A percentile compares a stretch with the other conserved stretches of the same genome.
phyloP scores from a whole-genome alignment of 108 stramenopile genomes.

The Halocafeteria seosinensis region DNA sequence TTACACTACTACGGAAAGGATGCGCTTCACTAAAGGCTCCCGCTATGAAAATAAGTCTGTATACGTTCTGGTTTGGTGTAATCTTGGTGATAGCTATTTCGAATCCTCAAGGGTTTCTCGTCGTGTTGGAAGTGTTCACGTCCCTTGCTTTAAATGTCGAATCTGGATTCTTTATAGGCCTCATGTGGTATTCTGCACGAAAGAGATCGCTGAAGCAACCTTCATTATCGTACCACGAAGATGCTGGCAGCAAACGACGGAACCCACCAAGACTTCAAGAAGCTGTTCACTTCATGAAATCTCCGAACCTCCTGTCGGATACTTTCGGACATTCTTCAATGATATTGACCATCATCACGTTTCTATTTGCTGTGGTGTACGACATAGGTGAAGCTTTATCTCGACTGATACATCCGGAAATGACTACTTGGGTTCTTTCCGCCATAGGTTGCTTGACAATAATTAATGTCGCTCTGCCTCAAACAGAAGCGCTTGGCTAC shows the following conservation, averaged over 20 bases:
- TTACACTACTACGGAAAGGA: too few species aligned
- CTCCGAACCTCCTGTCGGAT: background rate
- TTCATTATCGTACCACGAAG: background rate
- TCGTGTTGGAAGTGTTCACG: constrained; percentile 1
- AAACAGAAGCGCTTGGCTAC: too few species aligned
- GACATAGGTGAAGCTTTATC: background rate
- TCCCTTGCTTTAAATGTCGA: background rate
- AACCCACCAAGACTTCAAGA: background rate
- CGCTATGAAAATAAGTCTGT: too few species aligned
- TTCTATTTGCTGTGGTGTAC: background rate
- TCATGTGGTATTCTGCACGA: background rate
- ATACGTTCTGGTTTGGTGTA: background rate
- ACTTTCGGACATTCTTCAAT: background rate
- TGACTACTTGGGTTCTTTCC: background rate
- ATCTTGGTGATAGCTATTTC: background rate
- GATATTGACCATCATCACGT: background rate
- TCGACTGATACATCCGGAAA: background rate
- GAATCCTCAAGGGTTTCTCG: background rate
- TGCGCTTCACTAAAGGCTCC: too few species aligned
- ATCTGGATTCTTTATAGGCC: background rate
- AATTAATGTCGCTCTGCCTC: too few species aligned
- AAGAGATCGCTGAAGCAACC: background rate
- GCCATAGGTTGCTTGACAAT: too few species aligned
- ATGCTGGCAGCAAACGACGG: background rate
- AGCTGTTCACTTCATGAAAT: background rate